phyloP scores from a whole-genome alignment of 495 filamentous ascomycete genomes.

The Cercophora samala region DNA sequence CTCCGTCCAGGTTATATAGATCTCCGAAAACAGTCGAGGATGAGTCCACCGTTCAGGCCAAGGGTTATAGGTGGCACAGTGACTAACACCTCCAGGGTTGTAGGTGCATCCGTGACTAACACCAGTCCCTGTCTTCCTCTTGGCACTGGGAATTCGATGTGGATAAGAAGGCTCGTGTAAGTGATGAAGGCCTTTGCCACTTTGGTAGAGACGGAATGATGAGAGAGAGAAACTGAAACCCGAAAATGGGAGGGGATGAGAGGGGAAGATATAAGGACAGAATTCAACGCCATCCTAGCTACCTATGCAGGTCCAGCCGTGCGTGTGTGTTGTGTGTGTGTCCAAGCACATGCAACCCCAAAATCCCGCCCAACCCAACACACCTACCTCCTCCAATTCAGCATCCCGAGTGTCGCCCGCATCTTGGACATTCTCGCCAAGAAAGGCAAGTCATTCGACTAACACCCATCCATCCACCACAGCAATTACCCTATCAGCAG shows the following conservation, averaged over 20 bases:
- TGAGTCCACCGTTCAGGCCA: neutral
- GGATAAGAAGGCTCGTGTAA: neutral
- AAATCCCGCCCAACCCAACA: neutral
- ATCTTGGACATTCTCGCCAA: neutral
- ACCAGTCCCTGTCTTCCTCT: neutral
- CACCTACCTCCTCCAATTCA: neutral
- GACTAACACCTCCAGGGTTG: neutral
- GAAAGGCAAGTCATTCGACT: neutral
- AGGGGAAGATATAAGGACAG: neutral
- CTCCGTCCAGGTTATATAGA: neutral
- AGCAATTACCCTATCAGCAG: neutral
- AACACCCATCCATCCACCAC: neutral
- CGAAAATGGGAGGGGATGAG: neutral
- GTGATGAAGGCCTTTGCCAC: neutral
- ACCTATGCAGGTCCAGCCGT: neutral
- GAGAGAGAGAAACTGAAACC: neutral
- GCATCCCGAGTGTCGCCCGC: neutral
- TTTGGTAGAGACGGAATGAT: neutral
- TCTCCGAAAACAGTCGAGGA: neutral
- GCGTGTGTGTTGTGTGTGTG: too few relatives aligned
- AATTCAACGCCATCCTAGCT: too few relatives aligned
- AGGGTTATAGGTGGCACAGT: neutral
- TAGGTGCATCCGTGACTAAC: neutral
- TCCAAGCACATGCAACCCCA: too few relatives aligned
- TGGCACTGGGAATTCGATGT: neutral